Evolutionary conservation across 495 filamentous ascomycete species (phyloP), one percentile per base, ranked within the genome.

Genomic region (Penicillium dipodomyicola): DNA sequence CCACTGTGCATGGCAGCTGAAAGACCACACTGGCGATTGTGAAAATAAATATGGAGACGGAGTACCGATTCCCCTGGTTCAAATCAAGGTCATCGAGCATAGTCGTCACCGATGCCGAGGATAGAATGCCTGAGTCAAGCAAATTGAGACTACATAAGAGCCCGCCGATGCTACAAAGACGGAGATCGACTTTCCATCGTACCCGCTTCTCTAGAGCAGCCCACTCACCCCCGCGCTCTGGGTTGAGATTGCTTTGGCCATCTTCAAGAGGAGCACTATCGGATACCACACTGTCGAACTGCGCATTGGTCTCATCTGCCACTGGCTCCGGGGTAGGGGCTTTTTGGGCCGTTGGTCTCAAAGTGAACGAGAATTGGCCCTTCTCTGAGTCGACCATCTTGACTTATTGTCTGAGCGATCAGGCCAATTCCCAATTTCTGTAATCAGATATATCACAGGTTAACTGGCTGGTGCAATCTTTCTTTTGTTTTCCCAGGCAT

Each of bases 41-140:
- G 73, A 90, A 91, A 65, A 91, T 88, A 69, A 92, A 87, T 50
- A 92, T 91, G 25, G 85, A 78, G 15, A 91, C 81, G 9, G 83
- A 87, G 68, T 87, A 89, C 19, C 84, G 78, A 19, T 83, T 83
- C 11, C 85, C 86, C 32, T 82, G 77, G 30, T 57, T 52, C 43
- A 91, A 75, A 10, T 80, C 79, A 32, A 91, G 75, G 65, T 91
- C 87, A 4, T 67, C 49, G 27, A 85, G 73, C 84, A 91, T 87
- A n/a, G 80, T 86, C 1, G 88, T 91, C 35, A 90, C 87, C 8
- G 87, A 86, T 0, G 88, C 88, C 12, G 82, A 86, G 5, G 85
- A 87, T n/a, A 92, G 82, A 52, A 92, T 85, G n/a, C 85, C 87
- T 41, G 80, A 84, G 71, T 91, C 88, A 9, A 91, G 75, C 37